A percentile compares a stretch with the other conserved stretches of the same genome.
Conservation (phyloP, 139 green algal species). For the Nannochloris sp. region DNA sequence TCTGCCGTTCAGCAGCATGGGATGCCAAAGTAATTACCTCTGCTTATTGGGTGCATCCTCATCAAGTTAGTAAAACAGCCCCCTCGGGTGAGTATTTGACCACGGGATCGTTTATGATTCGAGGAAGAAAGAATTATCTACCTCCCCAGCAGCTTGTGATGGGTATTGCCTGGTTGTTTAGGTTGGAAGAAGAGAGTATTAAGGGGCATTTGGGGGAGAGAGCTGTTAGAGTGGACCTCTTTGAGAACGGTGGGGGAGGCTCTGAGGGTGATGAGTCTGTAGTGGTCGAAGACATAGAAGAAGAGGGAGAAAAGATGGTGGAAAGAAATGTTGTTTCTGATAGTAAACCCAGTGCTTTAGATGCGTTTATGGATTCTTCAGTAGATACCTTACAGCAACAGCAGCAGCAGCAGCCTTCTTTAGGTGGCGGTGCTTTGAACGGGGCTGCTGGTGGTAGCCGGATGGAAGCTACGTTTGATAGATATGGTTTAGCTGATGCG, state of each 20-base stretch:
- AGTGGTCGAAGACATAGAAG: not conserved
- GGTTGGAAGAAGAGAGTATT: constrained; percentile 70
- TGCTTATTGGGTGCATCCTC: constrained; percentile 88
- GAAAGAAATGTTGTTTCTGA: not conserved
- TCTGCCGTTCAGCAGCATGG: constrained; percentile 87
- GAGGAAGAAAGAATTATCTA: constrained; percentile 94
- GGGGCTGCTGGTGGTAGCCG: not conserved
- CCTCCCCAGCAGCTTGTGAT: constrained; percentile 85
- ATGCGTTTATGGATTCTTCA: constrained; percentile 57
- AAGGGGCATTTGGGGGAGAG: constrained; percentile 77
- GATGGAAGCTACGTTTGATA: constrained; percentile 5
- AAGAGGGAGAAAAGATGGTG: not conserved
- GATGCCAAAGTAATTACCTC: constrained; percentile 84
- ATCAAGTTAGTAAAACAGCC: constrained; percentile 92
- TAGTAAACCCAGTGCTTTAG: constrained; percentile 25
- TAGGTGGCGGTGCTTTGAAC: not conserved
- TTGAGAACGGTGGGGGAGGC: not conserved
- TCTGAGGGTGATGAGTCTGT: constrained; percentile 1
- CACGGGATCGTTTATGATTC: constrained; percentile 89
- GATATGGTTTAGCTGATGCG: constrained; percentile 33
- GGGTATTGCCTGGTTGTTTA: constrained; percentile 81
- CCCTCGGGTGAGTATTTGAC: constrained; percentile 88
- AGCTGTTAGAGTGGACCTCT: constrained; percentile 12
- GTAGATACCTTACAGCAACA: constrained; percentile 34
- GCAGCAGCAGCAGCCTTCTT: constrained; percentile 2